These are phyloP conservation scores for Colletotrichum eremochloae DNA, from an alignment of 2,329 filamentous ascomycete genomes.

Conservation along the genomic window DNA sequence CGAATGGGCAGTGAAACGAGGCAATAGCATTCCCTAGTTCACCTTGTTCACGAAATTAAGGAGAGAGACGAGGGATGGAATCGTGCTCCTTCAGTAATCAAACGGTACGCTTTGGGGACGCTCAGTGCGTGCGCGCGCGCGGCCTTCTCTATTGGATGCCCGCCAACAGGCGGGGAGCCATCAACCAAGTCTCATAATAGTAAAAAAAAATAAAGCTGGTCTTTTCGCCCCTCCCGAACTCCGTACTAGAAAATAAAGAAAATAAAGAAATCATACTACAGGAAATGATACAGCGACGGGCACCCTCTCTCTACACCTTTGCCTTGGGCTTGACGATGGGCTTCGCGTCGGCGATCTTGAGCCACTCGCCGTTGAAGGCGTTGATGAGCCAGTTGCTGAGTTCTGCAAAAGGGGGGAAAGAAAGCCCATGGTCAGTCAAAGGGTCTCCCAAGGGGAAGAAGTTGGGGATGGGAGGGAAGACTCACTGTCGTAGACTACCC, in stretches of 20 bases:
- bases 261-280: not conserved
- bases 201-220: not conserved
- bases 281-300: not conserved
- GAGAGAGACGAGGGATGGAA: not conserved
- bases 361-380: conserved; percentile 97
- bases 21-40: not conserved
- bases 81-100: not conserved
- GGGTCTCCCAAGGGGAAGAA: conserved; percentile 15
- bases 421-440: not conserved
- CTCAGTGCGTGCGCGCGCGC: not conserved
- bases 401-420: conserved; percentile 61
- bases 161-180: not conserved
- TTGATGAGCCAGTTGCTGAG: conserved; percentile 93
- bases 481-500: conserved; percentile 93
- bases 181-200: not conserved
- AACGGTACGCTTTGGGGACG: not conserved
- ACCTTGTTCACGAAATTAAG: not conserved
- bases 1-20: not conserved
- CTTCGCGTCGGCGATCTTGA: conserved; percentile 68
- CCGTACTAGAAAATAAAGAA: not conserved
- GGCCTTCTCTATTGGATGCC: not conserved
- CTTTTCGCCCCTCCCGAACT: not conserved
- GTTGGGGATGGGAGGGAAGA: conserved; percentile 45
- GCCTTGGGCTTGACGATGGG: conserved; percentile 53
- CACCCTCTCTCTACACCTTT: conserved; percentile 18